These are phyloP conservation scores for Austroboletus rostrupii DNA, from an alignment of 1,284 basidiomycete species.

Conservation along the genomic window DNA sequence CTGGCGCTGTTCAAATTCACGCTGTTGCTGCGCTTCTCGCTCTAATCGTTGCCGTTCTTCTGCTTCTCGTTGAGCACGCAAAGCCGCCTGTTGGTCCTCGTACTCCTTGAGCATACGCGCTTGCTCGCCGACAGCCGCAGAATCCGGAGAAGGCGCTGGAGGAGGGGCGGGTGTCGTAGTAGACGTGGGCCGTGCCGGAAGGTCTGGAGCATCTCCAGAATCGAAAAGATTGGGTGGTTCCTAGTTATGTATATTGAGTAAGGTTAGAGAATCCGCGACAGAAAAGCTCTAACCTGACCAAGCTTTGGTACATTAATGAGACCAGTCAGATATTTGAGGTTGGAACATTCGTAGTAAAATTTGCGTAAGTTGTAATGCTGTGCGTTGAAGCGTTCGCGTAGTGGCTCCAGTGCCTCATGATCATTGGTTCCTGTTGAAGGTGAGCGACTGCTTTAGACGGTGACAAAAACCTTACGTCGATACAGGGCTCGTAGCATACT, in stretches of 20 bases:
- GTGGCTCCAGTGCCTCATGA: conserved; percentile 79
- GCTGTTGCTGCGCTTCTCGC: conserved; percentile 77
- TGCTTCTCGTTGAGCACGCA: conserved; percentile 76
- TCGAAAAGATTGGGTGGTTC: conserved; percentile 93
- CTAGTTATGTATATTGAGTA: conserved; percentile 36
- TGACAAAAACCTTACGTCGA: conserved; percentile 57
- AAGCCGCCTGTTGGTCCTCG: conserved; percentile 88
- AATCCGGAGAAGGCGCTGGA: conserved; percentile 65
- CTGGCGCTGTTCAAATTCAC: conserved; percentile 90
- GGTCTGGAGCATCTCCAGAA: conserved; percentile 77
- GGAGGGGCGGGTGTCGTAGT: conserved; percentile 57
- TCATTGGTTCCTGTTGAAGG: conserved; percentile 73
- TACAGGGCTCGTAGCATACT: conserved; percentile 97
- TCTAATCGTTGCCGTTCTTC: conserved; percentile 82
- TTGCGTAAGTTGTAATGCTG: conserved; percentile 91
- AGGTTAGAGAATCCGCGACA: neutral
- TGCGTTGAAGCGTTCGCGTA: conserved; percentile 79
- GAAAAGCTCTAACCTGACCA: conserved; percentile 59
- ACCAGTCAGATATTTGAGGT: conserved; percentile 92
- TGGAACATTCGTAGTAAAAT: conserved; percentile 97
- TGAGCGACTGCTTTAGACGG: conserved; percentile 6
- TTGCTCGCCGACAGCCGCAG: conserved; percentile 86
- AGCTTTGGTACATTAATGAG: conserved; percentile 96
- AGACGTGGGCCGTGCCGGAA: conserved; percentile 82
- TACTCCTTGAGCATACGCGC: conserved; percentile 95